Base-by-base conservation (phyloP, 2,329 filamentous ascomycete genomes). In the Hypoxylon sp. region DNA sequence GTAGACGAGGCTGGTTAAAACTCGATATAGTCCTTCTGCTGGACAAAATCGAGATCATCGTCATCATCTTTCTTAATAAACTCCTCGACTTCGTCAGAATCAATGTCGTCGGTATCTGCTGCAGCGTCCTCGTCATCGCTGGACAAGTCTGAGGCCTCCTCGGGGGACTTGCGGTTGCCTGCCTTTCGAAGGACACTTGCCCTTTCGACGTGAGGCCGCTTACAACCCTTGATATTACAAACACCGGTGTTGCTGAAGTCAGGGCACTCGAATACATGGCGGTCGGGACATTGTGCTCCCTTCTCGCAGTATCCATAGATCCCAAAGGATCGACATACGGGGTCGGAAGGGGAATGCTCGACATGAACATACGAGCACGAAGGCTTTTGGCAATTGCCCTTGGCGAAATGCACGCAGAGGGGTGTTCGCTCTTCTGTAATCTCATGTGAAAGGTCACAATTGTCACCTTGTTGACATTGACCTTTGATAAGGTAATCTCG, bases 191-290 rank as follows among this genome's bases (percentile, higher is more conserved):
- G 86, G 77, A 90, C 84, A 84, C 92, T 94, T 78, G 94, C 94
- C 81, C 93, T 90, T 82, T 96, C 93, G 78, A 95, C 89, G 82
- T 99, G 96, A 65, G 90, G 91, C 60, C 97, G 87, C 78, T 91
- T 92, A 84, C 95, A 98, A 72, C 90, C 90, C 80, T 90, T 89
- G 78, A 87, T 89, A 78, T 89, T 90, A 87, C 96, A 99, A 69
- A 85, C 84, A 75, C 95, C 95, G 67, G 88, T 93, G 81, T 97
- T 97, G 86, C 93, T 93, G 84, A 97, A 98, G 79, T 97, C 92
- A 69, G 96, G 95, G 80, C 96, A 98, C 80, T 98, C 95, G 81
- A 91, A 91, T 63, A 95, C 91, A 82, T 99, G 96, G 67, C 94
- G 91, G 70, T 96, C 89, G 66, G 88, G 81, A 81, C 96, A 98